A percentile compares a stretch with the other conserved stretches of the same genome.
phyloP scores from a whole-genome alignment of 1,139 yeast species.

The Meyerozyma smithsonii region DNA sequence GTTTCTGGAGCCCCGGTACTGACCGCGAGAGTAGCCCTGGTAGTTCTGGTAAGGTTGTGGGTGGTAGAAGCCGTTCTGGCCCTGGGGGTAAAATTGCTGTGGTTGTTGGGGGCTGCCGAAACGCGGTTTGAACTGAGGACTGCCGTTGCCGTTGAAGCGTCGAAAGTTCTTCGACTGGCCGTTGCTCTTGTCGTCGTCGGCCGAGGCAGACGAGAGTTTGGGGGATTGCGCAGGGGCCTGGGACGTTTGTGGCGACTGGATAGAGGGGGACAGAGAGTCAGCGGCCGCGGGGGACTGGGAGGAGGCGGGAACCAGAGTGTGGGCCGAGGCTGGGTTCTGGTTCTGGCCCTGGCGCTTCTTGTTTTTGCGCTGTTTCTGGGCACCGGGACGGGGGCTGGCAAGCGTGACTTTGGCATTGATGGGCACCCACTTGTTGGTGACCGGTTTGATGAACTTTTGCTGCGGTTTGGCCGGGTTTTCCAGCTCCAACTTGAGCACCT shows the following conservation, averaged over 20 bases:
- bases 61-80: constrained; percentile 21
- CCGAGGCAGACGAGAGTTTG: constrained; percentile 7
- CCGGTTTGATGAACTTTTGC: constrained; percentile 50
- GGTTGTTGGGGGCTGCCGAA: constrained; percentile 12
- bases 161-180: constrained; percentile 16
- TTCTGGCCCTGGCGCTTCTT: constrained; percentile 19
- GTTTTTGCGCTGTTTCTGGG: constrained; percentile 28
- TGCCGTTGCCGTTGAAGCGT: constrained; percentile 13
- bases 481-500: constrained; percentile 18
- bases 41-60: constrained; percentile 24
- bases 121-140: constrained; percentile 17
- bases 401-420: constrained; percentile 67
- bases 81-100: constrained; percentile 8
- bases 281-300: not conserved
- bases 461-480: constrained; percentile 27
- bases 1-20: constrained; percentile 19
- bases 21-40: constrained; percentile 19
- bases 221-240: not conserved
- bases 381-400: constrained; percentile 28
- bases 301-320: not conserved
- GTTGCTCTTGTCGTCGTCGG: constrained; percentile 8
- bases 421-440: constrained; percentile 88
- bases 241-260: not conserved
- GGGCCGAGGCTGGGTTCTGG: constrained; percentile 6
- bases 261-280: not conserved